Conservation (phyloP, 345 rosid species). For the Angophora floribunda region DNA sequence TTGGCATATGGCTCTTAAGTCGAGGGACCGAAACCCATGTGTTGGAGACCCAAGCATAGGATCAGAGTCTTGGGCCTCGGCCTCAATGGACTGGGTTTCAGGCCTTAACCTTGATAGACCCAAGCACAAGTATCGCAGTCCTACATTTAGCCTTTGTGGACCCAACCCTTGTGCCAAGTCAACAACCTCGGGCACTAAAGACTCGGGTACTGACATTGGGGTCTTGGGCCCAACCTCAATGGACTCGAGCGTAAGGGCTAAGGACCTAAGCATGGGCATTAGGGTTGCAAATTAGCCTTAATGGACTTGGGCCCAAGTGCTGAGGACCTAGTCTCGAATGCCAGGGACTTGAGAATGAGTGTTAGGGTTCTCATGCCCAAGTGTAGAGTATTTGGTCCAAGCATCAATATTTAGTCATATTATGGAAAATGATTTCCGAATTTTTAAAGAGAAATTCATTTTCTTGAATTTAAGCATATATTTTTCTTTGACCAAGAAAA, state of each 20-base stretch:
- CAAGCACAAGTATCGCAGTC: not conserved
- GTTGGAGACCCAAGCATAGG: not conserved
- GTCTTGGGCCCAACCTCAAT: rapidly evolving
- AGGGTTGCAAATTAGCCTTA: not conserved
- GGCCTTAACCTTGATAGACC: not conserved
- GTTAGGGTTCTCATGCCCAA: not conserved
- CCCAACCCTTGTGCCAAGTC: not conserved
- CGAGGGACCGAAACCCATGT: not conserved
- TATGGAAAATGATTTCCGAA: not conserved
- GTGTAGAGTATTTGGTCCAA: not conserved
- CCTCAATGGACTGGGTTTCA: not conserved
- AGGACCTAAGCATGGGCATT: not conserved
- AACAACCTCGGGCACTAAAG: rapidly evolving
- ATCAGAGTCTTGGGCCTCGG: rapidly evolving
- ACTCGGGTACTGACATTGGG: not conserved
- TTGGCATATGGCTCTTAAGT: not conserved
- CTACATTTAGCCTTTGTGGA: not conserved
- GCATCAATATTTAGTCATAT: too few species aligned
- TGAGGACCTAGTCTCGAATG: not conserved
- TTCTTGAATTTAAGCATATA: not conserved
- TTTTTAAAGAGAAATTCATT: not conserved
- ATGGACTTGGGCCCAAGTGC: not conserved
- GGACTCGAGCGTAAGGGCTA: rapidly evolving
- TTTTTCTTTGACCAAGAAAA: not conserved
- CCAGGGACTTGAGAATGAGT: not conserved